These are phyloP conservation scores for Aspergillus sclerotialis DNA, from an alignment of 2,329 filamentous ascomycete genomes.

Conservation along the genomic window DNA sequence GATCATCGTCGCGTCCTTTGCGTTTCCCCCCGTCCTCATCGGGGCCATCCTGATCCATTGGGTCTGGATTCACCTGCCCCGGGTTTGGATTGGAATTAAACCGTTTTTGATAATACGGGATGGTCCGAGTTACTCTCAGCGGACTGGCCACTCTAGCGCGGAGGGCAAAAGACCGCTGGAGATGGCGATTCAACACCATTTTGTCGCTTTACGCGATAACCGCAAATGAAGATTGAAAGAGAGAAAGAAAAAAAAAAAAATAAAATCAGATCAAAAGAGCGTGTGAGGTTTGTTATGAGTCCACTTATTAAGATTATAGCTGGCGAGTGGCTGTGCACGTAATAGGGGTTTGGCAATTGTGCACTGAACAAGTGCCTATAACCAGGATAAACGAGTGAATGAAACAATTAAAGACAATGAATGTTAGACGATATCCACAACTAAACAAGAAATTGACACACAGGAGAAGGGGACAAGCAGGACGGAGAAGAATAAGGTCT, in stretches of 20 bases:
- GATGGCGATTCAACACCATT: slow-evolving; percentile 19
- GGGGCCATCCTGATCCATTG: slow-evolving; percentile 22
- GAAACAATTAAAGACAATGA: too few relatives aligned
- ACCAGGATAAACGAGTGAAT: too few relatives aligned
- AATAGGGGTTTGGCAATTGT: slow-evolving; percentile 1
- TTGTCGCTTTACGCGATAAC: not conserved
- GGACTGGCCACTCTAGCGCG: slow-evolving; percentile 12
- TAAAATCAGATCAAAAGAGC: slow-evolving; percentile 7
- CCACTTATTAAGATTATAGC: not conserved
- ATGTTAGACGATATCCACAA: too few relatives aligned
- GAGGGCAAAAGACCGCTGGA: slow-evolving; percentile 15
- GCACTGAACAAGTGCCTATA: slow-evolving; percentile 7
- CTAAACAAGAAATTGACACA: too few relatives aligned
- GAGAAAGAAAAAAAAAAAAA: slow-evolving; percentile 1
- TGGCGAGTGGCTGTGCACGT: not conserved
- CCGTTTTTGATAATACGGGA: slow-evolving; percentile 10
- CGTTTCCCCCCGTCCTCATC: slow-evolving; percentile 18
- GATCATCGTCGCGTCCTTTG: slow-evolving; percentile 11
- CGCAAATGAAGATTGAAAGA: not conserved
- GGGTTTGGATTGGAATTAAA: slow-evolving; percentile 16
- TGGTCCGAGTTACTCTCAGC: slow-evolving; percentile 5
- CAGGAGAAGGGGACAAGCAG: too few relatives aligned
- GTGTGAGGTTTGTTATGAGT: not conserved
- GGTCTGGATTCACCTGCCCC: slow-evolving; percentile 17
- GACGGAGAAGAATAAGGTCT: too few relatives aligned